Conservation (phyloP, 2,329 filamentous ascomycete species). For the Hortaea werneckii region DNA sequence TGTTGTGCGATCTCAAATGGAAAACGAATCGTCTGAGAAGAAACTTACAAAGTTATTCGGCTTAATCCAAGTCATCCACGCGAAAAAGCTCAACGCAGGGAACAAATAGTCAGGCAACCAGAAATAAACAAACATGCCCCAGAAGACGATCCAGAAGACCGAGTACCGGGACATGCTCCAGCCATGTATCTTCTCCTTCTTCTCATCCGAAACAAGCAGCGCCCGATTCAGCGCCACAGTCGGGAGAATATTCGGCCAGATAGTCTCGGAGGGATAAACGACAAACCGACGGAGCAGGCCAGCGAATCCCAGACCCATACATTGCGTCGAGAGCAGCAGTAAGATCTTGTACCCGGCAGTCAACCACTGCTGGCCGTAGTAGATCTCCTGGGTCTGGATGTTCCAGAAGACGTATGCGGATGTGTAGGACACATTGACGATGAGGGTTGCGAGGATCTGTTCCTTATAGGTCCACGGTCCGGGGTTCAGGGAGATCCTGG, state of each 20-base stretch:
- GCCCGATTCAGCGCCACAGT: slow-evolving; percentile 83
- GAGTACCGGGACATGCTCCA: slow-evolving; percentile 63
- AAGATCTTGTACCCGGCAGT: slow-evolving; percentile 5
- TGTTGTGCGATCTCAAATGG: too few species aligned
- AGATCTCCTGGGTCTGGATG: slow-evolving; percentile 4
- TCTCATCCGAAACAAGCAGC: slow-evolving; percentile 29
- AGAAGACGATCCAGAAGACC: slow-evolving; percentile 70
- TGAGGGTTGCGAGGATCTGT: slow-evolving; percentile 1
- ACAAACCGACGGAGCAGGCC: slow-evolving; percentile 70
- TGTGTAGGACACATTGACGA: slow-evolving; percentile 1
- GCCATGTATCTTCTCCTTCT: slow-evolving; percentile 33
- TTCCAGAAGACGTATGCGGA: slow-evolving; percentile 5
- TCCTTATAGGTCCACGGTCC: slow-evolving; percentile 3
- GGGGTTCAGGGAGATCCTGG: slow-evolving; percentile 1
- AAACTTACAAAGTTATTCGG: slow-evolving; percentile 57
- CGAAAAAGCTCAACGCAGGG: slow-evolving; percentile 81
- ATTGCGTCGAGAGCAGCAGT: slow-evolving; percentile 39
- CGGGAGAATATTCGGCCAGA: slow-evolving; percentile 51
- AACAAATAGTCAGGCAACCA: slow-evolving; percentile 70
- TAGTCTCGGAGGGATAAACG: slow-evolving; percentile 37
- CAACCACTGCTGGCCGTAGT: slow-evolving; percentile 3
- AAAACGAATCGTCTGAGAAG: too few species aligned
- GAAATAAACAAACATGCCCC: slow-evolving; percentile 66
- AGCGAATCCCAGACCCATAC: slow-evolving; percentile 76
- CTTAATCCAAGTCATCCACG: slow-evolving; percentile 78